These are phyloP conservation scores for Phytophthora pinifolia DNA, from an alignment of 352 stramenopile species.

Conservation along the genomic window DNA sequence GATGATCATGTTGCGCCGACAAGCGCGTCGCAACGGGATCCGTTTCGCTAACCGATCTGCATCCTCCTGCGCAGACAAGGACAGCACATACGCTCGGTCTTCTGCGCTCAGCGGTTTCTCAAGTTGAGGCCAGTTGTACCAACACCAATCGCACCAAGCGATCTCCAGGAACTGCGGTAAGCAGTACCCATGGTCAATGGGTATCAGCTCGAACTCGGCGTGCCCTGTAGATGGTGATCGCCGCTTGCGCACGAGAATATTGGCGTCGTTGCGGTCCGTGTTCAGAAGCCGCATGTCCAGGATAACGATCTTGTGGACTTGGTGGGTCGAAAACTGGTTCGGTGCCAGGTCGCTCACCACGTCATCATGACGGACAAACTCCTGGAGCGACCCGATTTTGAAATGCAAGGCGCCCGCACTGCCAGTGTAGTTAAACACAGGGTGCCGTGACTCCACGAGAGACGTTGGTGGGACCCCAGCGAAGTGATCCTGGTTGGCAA, in stretches of 20 bases:
- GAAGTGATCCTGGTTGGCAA: conserved; percentile 72
- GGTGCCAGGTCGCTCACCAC: conserved; percentile 94
- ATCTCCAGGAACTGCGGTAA: conserved; percentile 96
- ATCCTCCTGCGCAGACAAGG: conserved; percentile 57
- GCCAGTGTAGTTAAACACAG: conserved; percentile 76
- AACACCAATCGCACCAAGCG: conserved; percentile 98
- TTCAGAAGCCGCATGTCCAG: conserved; percentile 98
- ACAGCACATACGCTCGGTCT: conserved; percentile 66
- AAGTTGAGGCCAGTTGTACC: conserved; percentile 97
- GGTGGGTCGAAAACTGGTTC: conserved; percentile 83
- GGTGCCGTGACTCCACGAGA: conserved; percentile 71
- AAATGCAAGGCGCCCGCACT: conserved; percentile 54
- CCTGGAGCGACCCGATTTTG: conserved; percentile 97
- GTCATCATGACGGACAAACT: conserved; percentile 95
- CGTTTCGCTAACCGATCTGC: conserved; percentile 57
- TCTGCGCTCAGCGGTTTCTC: conserved; percentile 60
- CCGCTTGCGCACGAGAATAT: conserved; percentile 94
- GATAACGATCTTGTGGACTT: conserved; percentile 99
- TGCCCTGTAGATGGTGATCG: conserved; percentile 45
- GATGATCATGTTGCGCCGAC: conserved; percentile 82
- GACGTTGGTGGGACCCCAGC: conserved; percentile 78
- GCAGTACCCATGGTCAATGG: conserved; percentile 99
- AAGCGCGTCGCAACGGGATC: conserved; percentile 72
- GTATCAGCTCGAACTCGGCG: conserved; percentile 93
- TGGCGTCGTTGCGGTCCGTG: conserved; percentile 97